These are phyloP conservation scores for Arthroderma sp. DNA, from an alignment of 2,329 filamentous ascomycete genomes.

Conservation along the genomic window DNA sequence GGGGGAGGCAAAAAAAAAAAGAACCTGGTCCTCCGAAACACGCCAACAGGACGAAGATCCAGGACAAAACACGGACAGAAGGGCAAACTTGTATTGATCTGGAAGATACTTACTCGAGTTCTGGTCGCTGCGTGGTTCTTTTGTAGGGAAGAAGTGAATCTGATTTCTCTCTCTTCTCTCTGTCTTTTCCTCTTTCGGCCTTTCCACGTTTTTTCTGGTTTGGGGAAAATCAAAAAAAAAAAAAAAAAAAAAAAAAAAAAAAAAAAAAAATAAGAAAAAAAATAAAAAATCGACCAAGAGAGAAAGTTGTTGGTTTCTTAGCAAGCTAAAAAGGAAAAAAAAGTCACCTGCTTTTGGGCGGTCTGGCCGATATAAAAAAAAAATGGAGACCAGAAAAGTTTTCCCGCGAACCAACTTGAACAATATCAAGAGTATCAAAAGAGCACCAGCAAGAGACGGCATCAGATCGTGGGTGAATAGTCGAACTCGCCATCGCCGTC, in stretches of 20 bases:
- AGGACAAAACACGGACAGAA: neutral
- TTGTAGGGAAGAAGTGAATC: no score
- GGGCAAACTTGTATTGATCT: neutral
- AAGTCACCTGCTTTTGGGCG: no score
- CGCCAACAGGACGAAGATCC: neutral
- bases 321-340: no score
- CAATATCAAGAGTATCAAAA: no score
- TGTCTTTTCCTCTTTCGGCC: neutral
- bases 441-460: no score
- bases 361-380: neutral
- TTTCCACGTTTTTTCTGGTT: neutral
- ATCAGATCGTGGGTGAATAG: no score
- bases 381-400: no score
- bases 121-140: no score
- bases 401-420: no score
- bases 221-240: neutral
- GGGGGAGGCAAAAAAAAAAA: constrained; percentile 6
- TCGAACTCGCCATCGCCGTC: no score
- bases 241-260: neutral
- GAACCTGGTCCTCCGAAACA: neutral
- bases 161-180: no score
- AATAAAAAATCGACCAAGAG: neutral
- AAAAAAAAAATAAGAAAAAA: neutral
- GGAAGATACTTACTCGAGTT: neutral
- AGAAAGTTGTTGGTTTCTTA: no score